Evolutionary conservation across 768 basidiomycete species (phyloP), one percentile per base, ranked within the genome.

Genomic region (Psilocybe subaeruginosa): DNA sequence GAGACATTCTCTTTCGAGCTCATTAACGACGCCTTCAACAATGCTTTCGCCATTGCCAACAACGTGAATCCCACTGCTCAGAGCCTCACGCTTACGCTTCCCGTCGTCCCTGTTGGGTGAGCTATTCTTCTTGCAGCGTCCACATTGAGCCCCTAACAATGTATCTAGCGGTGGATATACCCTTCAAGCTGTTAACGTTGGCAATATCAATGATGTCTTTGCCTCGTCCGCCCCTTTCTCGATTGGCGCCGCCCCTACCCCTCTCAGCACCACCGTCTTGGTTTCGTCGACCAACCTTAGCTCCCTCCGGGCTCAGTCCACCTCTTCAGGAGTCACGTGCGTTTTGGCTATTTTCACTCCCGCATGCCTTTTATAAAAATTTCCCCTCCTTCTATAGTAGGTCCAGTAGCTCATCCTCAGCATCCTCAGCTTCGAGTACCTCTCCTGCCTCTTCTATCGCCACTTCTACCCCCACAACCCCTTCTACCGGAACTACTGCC

Each of bases 21-120:
- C 57, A 54, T 64, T 51, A 85, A 87, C 72, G 16, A 65, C 0
- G 23, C 30, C 0, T 90, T 89, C 80, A 76, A 88, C 74, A 72
- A 84, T 58, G 56, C 76, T 0, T 83, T 80, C 51, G 87, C 82
- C 49, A 78, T 90, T 57, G 81, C 79, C 11, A 87, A 82, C 77
- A 85, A 83, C 61, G 75, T 90, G 1, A 59, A 74, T 19, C 76
- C 83, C 0, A 43, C 73, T 1, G 11, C 54, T 4, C 75, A 76
- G 0, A 39, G 65, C 1, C 1, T 82, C 2, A 77, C 75, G 0
- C 12, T 89, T n/a, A 41, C 54, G 0, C 61, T 89, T 3, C 86
- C 86, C 16, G 53, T 75, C 17, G 77, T 89, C 29, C 81, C 81
- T 8, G 61, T 58, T 8, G 75, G 73, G 88, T 89, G 65, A 45